A percentile compares a stretch with the other conserved stretches of the same genome.
Evolutionary conservation across 139 green algal species (phyloP).

Genomic region (Ettlia oleoabundans): DNA sequence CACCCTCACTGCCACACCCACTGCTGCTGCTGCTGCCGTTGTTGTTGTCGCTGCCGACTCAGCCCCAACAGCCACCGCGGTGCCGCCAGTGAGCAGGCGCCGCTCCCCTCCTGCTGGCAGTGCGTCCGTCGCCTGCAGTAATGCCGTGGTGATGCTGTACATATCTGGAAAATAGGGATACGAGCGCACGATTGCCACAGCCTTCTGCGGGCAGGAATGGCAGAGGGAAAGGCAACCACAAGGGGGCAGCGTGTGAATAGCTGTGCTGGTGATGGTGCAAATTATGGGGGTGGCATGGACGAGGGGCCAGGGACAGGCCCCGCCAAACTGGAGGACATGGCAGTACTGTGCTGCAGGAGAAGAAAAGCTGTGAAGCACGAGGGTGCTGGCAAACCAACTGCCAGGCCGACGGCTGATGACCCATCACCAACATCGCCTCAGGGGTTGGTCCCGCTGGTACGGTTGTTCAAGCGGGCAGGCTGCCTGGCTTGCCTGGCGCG

Average conservation of each 20-base stretch:
- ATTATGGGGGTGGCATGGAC: background rate
- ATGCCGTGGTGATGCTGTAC: slow-evolving; percentile 5
- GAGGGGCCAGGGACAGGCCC: background rate
- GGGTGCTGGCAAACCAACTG: too few relatives aligned
- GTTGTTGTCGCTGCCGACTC: background rate
- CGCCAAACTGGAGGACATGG: too few relatives aligned
- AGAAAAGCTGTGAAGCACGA: too few relatives aligned
- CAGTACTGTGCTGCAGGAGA: too few relatives aligned
- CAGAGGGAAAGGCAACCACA: background rate
- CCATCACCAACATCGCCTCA: background rate
- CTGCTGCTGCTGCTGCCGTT: too few relatives aligned
- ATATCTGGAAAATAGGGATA: slow-evolving; percentile 31
- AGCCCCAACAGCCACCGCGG: background rate
- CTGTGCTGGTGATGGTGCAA: background rate
- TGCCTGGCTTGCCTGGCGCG: background rate
- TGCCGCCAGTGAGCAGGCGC: background rate
- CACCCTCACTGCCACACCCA: background rate
- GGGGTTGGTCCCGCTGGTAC: too few relatives aligned
- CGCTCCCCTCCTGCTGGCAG: background rate
- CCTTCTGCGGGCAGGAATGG: background rate
- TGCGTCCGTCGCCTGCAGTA: background rate
- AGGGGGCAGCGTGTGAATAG: background rate
- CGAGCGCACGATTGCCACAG: background rate
- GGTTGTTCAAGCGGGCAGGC: background rate
- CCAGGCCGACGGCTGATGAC: background rate